Evolutionary conservation across 257 asterid species (phyloP), one percentile per base, ranked within the genome.

Genomic region (Asclepias syriaca): DNA sequence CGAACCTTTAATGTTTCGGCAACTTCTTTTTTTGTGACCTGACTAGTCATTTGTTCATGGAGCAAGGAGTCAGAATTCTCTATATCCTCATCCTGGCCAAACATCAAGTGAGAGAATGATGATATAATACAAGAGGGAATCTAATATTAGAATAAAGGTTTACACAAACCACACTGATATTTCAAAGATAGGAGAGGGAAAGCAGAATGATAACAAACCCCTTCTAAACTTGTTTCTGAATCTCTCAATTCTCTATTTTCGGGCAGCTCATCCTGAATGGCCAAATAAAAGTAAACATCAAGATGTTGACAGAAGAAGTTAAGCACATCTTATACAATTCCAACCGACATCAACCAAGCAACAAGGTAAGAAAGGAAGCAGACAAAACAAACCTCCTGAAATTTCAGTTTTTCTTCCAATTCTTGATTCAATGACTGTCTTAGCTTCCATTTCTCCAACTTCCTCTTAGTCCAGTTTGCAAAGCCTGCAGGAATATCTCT

Each of bases 401-500:
- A 60, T 71, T 79, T 81, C 77, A 84, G 53, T 56, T 80, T 87
- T 75, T 84, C 82, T 69, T 82, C 84, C 77, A 94, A 69, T 77
- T 89, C 95, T 81, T 83, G 91, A 75, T 87, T 82, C 71, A 94
- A 74, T 71, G 84, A 84, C 81, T 45, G 73, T 46, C 40, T 72
- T 71, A 87, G 58, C 77, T 80, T 79, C 73, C 66, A 82, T 73
- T 81, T 83, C 82, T 77, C 82, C 67, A 81, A 67, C 77, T 81
- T 86, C 65, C 83, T 80, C 81, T 73, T 81, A 77, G 79, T 81
- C 97, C 96, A 87, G 75, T 72, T 70, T 68, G 79, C 83, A 77
- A 84, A 86, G 77, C 82, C 84, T 66, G 80, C 88, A 27, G 91
- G 90, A 66, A 91, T 77, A 80, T 87, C 96, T 72, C 72, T 77